Evolutionary conservation across 2,329 filamentous ascomycete species (phyloP).

Genomic region (Herpotrichia juniperi): DNA sequence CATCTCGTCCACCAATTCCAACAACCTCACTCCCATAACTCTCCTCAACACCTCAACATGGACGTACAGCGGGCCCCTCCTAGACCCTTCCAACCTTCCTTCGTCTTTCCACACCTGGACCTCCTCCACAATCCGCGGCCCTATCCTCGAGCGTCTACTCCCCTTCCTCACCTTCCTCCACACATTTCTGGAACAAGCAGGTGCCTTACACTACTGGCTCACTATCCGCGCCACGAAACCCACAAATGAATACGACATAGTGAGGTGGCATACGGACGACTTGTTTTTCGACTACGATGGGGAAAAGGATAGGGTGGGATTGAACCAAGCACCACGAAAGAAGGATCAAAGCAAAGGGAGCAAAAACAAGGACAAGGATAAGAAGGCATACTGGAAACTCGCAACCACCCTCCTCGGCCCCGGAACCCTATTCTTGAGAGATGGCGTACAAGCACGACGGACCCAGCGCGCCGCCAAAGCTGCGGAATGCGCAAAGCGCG

Average conservation of each 20-base stretch:
- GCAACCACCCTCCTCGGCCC: slow-evolving; percentile 56
- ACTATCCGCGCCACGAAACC: slow-evolving; percentile 55
- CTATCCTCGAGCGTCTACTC: slow-evolving; percentile 44
- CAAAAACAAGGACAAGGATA: background rate
- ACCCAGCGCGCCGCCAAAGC: slow-evolving; percentile 38
- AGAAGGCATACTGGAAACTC: slow-evolving; percentile 52
- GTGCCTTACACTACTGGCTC: slow-evolving; percentile 53
- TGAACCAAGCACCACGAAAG: no score
- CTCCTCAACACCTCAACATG: slow-evolving; percentile 28
- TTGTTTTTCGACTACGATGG: slow-evolving; percentile 47
- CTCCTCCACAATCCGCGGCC: slow-evolving; percentile 38
- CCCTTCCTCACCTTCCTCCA: slow-evolving; percentile 52
- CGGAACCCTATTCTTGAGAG: slow-evolving; percentile 49
- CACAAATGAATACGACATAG: slow-evolving; percentile 51
- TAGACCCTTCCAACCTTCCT: slow-evolving; percentile 18
- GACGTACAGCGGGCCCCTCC: slow-evolving; percentile 33
- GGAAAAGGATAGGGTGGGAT: slow-evolving; percentile 3
- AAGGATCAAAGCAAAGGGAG: background rate
- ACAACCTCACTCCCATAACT: slow-evolving; percentile 3
- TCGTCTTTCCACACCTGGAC: slow-evolving; percentile 46
- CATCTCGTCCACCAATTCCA: background rate
- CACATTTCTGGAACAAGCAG: slow-evolving; percentile 42
- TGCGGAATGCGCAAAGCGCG: slow-evolving; percentile 23
- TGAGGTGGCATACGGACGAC: slow-evolving; percentile 59
- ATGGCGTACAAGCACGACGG: slow-evolving; percentile 41